Evolutionary conservation across 2,329 filamentous ascomycete genomes (phyloP), one percentile per base, ranked within the genome.

Genomic region (Davidsoniella neocaledoniae): DNA sequence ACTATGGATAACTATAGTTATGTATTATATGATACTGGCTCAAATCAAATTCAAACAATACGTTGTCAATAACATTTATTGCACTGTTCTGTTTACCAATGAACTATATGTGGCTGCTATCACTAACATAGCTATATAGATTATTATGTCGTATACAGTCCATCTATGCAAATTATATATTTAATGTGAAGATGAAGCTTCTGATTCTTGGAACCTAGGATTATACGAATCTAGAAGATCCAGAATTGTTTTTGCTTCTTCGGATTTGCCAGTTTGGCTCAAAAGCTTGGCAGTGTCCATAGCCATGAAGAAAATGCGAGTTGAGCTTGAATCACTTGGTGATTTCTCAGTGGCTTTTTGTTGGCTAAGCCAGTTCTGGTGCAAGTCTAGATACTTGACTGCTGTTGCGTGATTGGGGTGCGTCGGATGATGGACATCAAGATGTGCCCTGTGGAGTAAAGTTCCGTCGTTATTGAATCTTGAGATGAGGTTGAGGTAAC

Each of bases 401-500:
- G 75, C 75, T 1, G 65, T 64, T 2, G 62, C 59, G 19, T 69
- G 64, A 23, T 67, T 65, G 0, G 75, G 74, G 2, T 63, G 62
- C 0, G 68, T 69, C 0, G 75, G 75, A 56, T 78, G 74, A 51
- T 73, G 65, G 1, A 79, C 63, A 25, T 70, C 65, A 3, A 79
- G 63, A 55, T 78, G 75, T 0, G 74, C 74, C 29, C 65, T 63
- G 46, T 74, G 69, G 6, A 76, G 58, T 6, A 58, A 57, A 37
- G 69, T 59, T 1, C 63, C 59, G 21, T 57, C 37, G 8, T 36
- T 57, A 4, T 60, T 55, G 14, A 70, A 60, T 14, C 62, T 63
- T 45, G 66, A 60, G 19, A 69, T 70, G 4, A 73, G 64, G 39
- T 66, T 63, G 37, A 72, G 63, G 53, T 77, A 77, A 0, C 65